These are phyloP conservation scores for Agaricus subrufescens DNA, from an alignment of 768 basidiomycete species.

Conservation along the genomic window DNA sequence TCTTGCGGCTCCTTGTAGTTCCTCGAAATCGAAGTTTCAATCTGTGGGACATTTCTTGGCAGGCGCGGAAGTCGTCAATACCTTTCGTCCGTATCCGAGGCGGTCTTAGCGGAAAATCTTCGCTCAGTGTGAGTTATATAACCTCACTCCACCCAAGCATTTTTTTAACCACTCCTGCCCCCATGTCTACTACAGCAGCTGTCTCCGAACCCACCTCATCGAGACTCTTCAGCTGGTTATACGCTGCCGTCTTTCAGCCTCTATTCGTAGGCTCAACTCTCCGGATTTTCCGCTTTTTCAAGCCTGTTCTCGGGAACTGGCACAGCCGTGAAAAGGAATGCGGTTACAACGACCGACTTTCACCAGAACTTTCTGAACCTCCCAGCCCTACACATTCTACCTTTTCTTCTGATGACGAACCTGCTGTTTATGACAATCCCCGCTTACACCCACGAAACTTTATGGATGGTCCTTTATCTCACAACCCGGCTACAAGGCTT, in stretches of 20 bases:
- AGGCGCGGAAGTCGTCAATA: background rate
- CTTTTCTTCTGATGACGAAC: conserved; percentile 4
- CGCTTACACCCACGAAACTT: conserved; percentile 68
- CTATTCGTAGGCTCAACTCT: background rate
- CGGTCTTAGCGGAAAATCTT: too few species aligned
- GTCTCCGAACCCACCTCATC: background rate
- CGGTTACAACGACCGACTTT: background rate
- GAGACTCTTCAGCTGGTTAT: background rate
- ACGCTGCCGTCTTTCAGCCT: background rate
- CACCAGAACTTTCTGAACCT: background rate
- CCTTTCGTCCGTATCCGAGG: background rate
- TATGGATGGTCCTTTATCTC: conserved; percentile 62
- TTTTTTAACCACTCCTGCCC: background rate
- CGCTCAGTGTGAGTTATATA: background rate
- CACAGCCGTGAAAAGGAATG: background rate
- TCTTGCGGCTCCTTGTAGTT: background rate
- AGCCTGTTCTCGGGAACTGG: background rate
- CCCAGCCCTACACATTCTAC: conserved; percentile 1
- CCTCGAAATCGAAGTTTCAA: background rate
- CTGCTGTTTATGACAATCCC: conserved; percentile 51
- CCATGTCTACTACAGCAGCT: conserved; percentile 4
- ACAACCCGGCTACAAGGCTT: conserved; percentile 65
- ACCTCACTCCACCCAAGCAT: background rate
- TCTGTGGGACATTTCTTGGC: conserved; percentile 5
- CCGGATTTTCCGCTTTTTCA: conserved; percentile 3